These are phyloP conservation scores for Cercospora zeae-maydis DNA, from an alignment of 2,329 filamentous ascomycete genomes.

Conservation along the genomic window DNA sequence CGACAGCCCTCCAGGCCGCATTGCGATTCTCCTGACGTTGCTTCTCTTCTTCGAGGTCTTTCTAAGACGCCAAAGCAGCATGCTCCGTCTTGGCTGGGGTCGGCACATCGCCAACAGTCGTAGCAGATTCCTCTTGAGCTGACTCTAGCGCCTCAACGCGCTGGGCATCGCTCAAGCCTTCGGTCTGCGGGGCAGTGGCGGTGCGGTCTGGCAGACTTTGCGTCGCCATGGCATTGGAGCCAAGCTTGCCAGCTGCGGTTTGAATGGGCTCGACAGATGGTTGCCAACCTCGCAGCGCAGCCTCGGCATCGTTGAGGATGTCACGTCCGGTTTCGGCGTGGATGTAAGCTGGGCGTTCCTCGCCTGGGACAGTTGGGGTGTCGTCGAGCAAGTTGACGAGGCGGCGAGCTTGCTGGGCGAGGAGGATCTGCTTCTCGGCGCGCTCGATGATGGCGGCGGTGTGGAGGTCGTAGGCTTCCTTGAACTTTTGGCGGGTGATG, in stretches of 20 bases:
- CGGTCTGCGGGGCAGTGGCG: constrained; percentile 1
- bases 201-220: constrained; percentile 12
- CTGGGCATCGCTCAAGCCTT: constrained; percentile 20
- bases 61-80: constrained; percentile 25
- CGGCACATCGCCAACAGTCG: constrained; percentile 15
- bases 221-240: constrained; percentile 43
- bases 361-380: constrained; percentile 81
- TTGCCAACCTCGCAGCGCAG: constrained; percentile 75
- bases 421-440: constrained; percentile 92
- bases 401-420: constrained; percentile 84
- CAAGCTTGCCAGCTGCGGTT: constrained; percentile 48
- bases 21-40: constrained; percentile 6
- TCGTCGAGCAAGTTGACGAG: constrained; percentile 85
- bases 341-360: constrained; percentile 66
- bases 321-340: constrained; percentile 67
- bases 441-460: constrained; percentile 90
- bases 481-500: constrained; percentile 91
- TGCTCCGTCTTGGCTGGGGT: constrained; percentile 20
- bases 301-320: constrained; percentile 87
- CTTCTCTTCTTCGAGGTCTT: constrained; percentile 8
- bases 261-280: constrained; percentile 54
- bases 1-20: constrained; percentile 3
- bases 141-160: constrained; percentile 25
- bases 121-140: constrained; percentile 21
- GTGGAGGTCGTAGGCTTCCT: constrained; percentile 87